phyloP scores from a whole-genome alignment of 306 rosid species.

The Albizia julibrissin region DNA sequence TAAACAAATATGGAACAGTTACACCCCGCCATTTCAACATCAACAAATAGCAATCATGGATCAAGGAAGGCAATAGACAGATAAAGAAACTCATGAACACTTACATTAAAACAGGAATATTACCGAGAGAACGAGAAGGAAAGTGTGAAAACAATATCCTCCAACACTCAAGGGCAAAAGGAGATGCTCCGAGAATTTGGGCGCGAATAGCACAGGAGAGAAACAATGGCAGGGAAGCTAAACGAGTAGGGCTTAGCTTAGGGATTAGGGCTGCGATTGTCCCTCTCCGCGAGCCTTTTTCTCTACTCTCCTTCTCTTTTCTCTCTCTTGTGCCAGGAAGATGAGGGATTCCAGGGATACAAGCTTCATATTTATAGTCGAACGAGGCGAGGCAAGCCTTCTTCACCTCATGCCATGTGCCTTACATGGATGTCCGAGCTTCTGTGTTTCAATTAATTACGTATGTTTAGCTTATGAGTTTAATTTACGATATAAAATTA shows the following conservation, averaged over 20 bases:
- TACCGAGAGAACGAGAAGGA: slow-evolving; percentile 9
- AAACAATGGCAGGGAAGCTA: slow-evolving; percentile 33
- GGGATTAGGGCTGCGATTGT: slow-evolving; percentile 5
- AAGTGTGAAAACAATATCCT: neutral
- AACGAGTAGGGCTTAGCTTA: slow-evolving; percentile 40
- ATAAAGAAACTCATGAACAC: neutral
- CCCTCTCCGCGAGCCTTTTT: slow-evolving; percentile 12
- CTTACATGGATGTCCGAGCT: neutral
- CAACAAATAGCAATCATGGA: neutral
- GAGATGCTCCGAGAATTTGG: neutral
- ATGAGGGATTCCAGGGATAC: neutral
- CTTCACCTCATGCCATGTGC: neutral
- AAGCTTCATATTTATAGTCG: neutral
- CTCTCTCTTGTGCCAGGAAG: neutral
- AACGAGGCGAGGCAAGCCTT: neutral
- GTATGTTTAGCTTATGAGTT: too few relatives aligned
- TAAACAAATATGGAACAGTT: neutral
- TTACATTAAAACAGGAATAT: slow-evolving; percentile 17
- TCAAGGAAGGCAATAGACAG: neutral
- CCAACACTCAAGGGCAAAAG: slow-evolving; percentile 14
- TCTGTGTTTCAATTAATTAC: neutral
- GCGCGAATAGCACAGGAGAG: slow-evolving; percentile 26
- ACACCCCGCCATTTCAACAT: neutral
- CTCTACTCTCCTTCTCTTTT: neutral
- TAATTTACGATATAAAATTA: too few relatives aligned